Evolutionary conservation across 768 basidiomycete genomes (phyloP).

Genomic region (Chlorophyllum brunneum): DNA sequence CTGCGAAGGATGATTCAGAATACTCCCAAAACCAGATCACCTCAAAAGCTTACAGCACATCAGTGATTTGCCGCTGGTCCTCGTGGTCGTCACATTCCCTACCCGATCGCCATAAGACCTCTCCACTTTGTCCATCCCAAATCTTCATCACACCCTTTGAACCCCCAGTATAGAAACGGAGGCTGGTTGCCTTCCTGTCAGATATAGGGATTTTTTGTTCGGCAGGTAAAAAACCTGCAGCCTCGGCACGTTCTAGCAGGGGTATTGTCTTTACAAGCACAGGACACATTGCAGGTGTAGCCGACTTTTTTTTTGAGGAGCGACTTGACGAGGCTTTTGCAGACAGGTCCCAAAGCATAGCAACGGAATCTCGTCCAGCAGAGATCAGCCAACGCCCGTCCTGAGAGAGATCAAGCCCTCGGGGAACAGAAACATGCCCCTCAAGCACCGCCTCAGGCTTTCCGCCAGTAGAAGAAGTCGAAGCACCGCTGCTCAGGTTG

Average conservation of each 20-base stretch:
- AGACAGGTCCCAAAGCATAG: slow-evolving; percentile 86
- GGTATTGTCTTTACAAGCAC: slow-evolving; percentile 74
- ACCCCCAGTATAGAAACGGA: slow-evolving; percentile 86
- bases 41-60: slow-evolving; percentile 64
- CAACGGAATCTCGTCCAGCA: slow-evolving; percentile 90
- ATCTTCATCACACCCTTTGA: slow-evolving; percentile 83
- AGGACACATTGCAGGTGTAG: slow-evolving; percentile 39
- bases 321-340: slow-evolving; percentile 25
- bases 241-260: slow-evolving; percentile 81
- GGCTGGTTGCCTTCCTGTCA: slow-evolving; percentile 30
- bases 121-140: slow-evolving; percentile 75
- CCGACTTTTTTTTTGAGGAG: slow-evolving; percentile 34
- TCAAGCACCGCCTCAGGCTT: slow-evolving; percentile 83
- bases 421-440: slow-evolving; percentile 92
- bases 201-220: slow-evolving; percentile 47
- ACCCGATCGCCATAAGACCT: slow-evolving; percentile 57
- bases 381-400: slow-evolving; percentile 91
- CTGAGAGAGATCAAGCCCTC: slow-evolving; percentile 78
- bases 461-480: slow-evolving; percentile 49
- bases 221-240: slow-evolving; percentile 65
- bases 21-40: slow-evolving; percentile 2
- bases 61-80: slow-evolving; percentile 80
- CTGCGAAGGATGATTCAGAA: slow-evolving; percentile 35
- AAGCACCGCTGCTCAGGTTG: slow-evolving; percentile 67
- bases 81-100: slow-evolving; percentile 56